phyloP scores from a whole-genome alignment of 2,329 filamentous ascomycete genomes.

The Tympanopsis confertula region DNA sequence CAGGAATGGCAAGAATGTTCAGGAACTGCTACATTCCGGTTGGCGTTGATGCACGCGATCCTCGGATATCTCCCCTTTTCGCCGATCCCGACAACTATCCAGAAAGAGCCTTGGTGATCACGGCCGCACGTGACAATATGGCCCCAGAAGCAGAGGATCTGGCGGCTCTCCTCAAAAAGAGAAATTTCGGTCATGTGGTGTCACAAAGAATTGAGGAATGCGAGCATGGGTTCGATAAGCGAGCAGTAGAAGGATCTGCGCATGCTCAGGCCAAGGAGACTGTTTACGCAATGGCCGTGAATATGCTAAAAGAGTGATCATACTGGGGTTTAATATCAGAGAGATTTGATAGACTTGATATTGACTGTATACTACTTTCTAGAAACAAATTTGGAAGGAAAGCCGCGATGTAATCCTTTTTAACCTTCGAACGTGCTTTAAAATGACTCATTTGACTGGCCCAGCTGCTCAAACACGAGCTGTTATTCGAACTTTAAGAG shows the following conservation, averaged over 20 bases:
- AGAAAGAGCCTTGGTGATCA: slow-evolving; percentile 16
- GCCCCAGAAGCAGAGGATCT: slow-evolving; percentile 20
- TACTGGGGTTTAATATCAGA: too few relatives aligned
- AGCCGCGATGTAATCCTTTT: too few relatives aligned
- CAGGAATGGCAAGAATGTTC: slow-evolving; percentile 13
- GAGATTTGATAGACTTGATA: too few relatives aligned
- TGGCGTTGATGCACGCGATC: slow-evolving; percentile 14
- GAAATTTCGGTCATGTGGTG: slow-evolving; percentile 10
- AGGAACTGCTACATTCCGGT: slow-evolving; percentile 19
- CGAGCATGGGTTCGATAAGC: slow-evolving; percentile 10
- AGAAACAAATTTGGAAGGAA: too few relatives aligned
- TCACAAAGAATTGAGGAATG: slow-evolving; percentile 7
- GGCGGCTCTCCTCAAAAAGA: slow-evolving; percentile 12
- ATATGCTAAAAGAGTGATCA: too few relatives aligned
- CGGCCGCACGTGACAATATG: slow-evolving; percentile 21
- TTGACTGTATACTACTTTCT: too few relatives aligned
- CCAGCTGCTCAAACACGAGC: too few relatives aligned
- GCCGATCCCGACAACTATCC: slow-evolving; percentile 12
- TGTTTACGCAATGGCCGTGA: not conserved
- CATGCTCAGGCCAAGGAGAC: not conserved
- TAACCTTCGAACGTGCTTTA: too few relatives aligned
- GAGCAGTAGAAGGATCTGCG: not conserved
- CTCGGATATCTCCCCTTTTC: slow-evolving; percentile 19
- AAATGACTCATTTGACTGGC: too few relatives aligned
- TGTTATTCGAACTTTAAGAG: too few relatives aligned